These are phyloP conservation scores for Zoysia japonica DNA, from an alignment of 176 grass and related monocot species.

Conservation along the genomic window DNA sequence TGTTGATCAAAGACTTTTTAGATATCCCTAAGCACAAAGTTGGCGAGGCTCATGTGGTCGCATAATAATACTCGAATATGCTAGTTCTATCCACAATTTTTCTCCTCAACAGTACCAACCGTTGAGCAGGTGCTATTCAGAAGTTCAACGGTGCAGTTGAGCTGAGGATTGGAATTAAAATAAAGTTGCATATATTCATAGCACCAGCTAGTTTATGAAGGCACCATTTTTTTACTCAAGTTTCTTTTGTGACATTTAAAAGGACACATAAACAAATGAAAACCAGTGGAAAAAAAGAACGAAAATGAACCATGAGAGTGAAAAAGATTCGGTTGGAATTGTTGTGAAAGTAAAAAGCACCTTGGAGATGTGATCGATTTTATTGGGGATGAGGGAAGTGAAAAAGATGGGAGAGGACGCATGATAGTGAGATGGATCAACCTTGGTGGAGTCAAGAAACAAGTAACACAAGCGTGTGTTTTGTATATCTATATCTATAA, in stretches of 20 bases:
- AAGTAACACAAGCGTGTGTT: not conserved
- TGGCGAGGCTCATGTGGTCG: not conserved
- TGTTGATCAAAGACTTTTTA: not conserved
- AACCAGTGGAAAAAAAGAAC: not conserved
- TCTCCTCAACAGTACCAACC: not conserved
- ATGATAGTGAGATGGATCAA: not conserved
- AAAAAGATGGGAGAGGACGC: not conserved
- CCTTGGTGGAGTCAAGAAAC: not conserved
- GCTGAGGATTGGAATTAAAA: not conserved
- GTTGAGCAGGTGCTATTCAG: conserved; percentile 8
- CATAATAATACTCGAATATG: not conserved
- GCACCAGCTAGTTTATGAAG: not conserved
- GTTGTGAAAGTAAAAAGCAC: conserved; percentile 13
- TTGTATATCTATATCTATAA: not conserved
- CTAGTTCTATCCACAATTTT: not conserved
- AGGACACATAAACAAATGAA: not conserved
- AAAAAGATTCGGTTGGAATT: conserved; percentile 6
- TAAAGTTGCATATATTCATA: conserved; percentile 9
- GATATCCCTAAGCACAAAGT: not conserved
- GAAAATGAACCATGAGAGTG: conserved; percentile 2
- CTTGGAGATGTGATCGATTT: not conserved
- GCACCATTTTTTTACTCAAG: not conserved
- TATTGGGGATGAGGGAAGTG: not conserved
- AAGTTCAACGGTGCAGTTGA: conserved; percentile 31
- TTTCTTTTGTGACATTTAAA: not conserved